Evolutionary conservation across 257 asterid species (phyloP).

Genomic region (Solanum chiquidenum): DNA sequence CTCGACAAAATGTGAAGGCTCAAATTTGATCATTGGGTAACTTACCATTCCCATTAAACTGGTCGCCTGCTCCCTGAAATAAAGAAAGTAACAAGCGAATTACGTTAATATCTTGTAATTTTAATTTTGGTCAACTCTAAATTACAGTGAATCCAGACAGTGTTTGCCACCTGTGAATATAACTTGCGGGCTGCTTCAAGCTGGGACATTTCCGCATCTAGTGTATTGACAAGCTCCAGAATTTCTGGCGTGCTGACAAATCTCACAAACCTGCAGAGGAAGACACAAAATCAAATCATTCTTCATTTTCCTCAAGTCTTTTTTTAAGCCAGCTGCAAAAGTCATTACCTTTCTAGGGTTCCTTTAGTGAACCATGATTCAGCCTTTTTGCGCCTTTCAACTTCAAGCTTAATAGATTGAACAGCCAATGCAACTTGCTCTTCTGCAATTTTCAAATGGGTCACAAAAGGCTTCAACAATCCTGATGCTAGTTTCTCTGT

Average conservation of each 20-base stretch:
- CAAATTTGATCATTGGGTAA: neutral
- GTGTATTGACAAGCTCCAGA: slow-evolving; percentile 61
- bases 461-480: slow-evolving; percentile 68
- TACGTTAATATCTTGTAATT: neutral
- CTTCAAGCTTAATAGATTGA: slow-evolving; percentile 75
- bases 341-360: slow-evolving; percentile 76
- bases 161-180: slow-evolving; percentile 53
- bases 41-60: slow-evolving; percentile 40
- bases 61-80: slow-evolving; percentile 70
- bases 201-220: slow-evolving; percentile 85
- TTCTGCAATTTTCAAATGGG: slow-evolving; percentile 69
- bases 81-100: neutral
- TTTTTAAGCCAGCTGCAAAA: neutral
- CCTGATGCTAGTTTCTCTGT: slow-evolving; percentile 92
- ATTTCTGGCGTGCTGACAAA: slow-evolving; percentile 90
- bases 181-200: slow-evolving; percentile 79
- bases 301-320: neutral
- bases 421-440: slow-evolving; percentile 61
- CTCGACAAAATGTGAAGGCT: neutral
- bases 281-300: neutral
- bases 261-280: slow-evolving; percentile 61
- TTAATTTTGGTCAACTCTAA: neutral
- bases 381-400: slow-evolving; percentile 40
- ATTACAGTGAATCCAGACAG: neutral
- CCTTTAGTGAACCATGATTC: slow-evolving; percentile 90